These are phyloP conservation scores for Pulicaria dysenterica DNA, from an alignment of 129 eudicot species.

Conservation along the genomic window DNA sequence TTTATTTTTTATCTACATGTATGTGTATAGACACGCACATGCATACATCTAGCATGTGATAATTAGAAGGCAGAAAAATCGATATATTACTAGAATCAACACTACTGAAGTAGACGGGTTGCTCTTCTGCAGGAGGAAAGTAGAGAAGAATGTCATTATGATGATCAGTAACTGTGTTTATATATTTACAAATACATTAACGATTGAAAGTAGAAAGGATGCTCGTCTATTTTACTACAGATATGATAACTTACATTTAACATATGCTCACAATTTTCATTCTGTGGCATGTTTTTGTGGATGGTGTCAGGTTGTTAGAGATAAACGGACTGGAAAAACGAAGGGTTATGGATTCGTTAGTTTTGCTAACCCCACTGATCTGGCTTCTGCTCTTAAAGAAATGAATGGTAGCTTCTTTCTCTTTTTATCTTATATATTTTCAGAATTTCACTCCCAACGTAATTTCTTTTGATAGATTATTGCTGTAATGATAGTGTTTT, in stretches of 20 bases:
- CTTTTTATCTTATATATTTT: background rate
- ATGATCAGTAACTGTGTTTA: too few relatives aligned
- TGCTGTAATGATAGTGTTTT: background rate
- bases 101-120: too few relatives aligned
- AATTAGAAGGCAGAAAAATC: background rate
- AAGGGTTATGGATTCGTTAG: slow-evolving; percentile 93
- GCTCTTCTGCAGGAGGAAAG: too few relatives aligned
- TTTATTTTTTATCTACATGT: background rate
- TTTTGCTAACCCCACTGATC: slow-evolving; percentile 75
- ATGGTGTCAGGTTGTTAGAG: slow-evolving; percentile 67
- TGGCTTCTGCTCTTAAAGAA: slow-evolving; percentile 81
- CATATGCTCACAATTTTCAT: background rate
- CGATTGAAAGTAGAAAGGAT: background rate
- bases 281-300: background rate
- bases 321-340: slow-evolving; percentile 87
- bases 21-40: background rate
- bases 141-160: too few relatives aligned
- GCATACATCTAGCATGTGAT: background rate
- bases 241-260: background rate
- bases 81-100: too few relatives aligned
- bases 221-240: background rate
- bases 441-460: too few relatives aligned
- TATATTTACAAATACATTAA: background rate
- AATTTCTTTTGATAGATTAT: background rate
- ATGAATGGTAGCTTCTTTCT: slow-evolving; percentile 74